Evolutionary conservation across 2,329 filamentous ascomycete genomes (phyloP).

Genomic region (Raffaelea ambrosiae): DNA sequence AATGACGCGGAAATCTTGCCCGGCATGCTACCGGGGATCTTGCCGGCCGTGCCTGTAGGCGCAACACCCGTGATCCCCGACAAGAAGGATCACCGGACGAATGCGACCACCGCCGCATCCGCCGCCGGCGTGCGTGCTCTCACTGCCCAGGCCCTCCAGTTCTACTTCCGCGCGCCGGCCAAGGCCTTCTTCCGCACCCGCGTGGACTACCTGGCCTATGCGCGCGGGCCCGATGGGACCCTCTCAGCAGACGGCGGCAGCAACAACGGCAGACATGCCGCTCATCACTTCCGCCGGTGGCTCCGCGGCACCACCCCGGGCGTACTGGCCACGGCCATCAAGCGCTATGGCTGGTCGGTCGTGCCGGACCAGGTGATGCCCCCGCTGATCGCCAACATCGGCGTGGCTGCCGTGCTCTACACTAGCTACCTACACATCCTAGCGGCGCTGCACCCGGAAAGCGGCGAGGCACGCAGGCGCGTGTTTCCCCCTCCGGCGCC

Average conservation of each 20-base stretch:
- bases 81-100: conserved; percentile 40
- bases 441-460: conserved; percentile 57
- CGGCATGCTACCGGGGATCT: conserved; percentile 23
- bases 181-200: conserved; percentile 89
- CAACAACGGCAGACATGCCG: conserved; percentile 17
- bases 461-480: conserved; percentile 44
- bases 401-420: conserved; percentile 66
- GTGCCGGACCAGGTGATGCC: conserved; percentile 71
- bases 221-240: conserved; percentile 30
- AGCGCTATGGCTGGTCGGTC: conserved; percentile 63
- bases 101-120: conserved; percentile 63
- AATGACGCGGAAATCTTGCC: too few species aligned
- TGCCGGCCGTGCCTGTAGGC: conserved; percentile 35
- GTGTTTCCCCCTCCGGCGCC: conserved; percentile 62
- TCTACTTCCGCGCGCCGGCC: conserved; percentile 85
- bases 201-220: conserved; percentile 69
- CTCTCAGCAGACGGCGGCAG: background rate
- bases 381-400: conserved; percentile 65
- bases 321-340: conserved; percentile 58
- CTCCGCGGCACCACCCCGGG: conserved; percentile 60
- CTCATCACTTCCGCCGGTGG: conserved; percentile 37
- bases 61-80: conserved; percentile 18
- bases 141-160: conserved; percentile 74
- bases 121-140: conserved; percentile 78
- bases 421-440: conserved; percentile 67